Evolutionary conservation across 1,284 basidiomycete genomes (phyloP).

Genomic region (Laetiporus sulphureus): DNA sequence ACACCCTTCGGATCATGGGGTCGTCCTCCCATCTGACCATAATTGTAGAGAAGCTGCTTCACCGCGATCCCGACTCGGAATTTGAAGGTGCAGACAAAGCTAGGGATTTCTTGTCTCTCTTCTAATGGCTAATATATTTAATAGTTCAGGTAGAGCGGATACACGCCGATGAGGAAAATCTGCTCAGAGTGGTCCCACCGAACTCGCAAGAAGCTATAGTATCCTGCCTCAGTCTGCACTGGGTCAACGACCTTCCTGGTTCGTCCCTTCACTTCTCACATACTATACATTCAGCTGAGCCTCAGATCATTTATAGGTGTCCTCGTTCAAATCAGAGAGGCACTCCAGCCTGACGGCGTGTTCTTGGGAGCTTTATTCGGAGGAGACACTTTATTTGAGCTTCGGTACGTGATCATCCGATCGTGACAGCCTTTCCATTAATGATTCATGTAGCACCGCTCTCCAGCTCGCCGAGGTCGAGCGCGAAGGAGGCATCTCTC

Average conservation of each 20-base stretch:
- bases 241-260: conserved; percentile 98
- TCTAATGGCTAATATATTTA: too few relatives aligned
- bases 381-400: conserved; percentile 94
- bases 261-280: conserved; percentile 13
- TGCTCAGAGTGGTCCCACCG: conserved; percentile 56
- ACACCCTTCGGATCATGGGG: background rate
- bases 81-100: conserved; percentile 82
- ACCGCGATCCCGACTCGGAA: conserved; percentile 67
- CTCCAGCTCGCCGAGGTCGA: conserved; percentile 94
- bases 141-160: conserved; percentile 69
- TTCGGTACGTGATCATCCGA: conserved; percentile 45
- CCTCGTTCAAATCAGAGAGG: conserved; percentile 84
- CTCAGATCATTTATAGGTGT: conserved; percentile 44
- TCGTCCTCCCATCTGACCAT: background rate
- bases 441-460: conserved; percentile 42
- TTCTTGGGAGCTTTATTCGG: conserved; percentile 95
- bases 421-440: background rate
- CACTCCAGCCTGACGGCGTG: conserved; percentile 87
- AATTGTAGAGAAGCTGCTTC: conserved; percentile 48
- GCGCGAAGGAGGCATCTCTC: conserved; percentile 92
- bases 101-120: too few relatives aligned
- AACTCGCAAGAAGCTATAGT: conserved; percentile 90
- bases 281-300: conserved; percentile 1
- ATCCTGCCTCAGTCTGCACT: conserved; percentile 89
- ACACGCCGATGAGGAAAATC: conserved; percentile 73